phyloP scores from a whole-genome alignment of 1,139 yeast species.

The Blastobotrys elegans region DNA sequence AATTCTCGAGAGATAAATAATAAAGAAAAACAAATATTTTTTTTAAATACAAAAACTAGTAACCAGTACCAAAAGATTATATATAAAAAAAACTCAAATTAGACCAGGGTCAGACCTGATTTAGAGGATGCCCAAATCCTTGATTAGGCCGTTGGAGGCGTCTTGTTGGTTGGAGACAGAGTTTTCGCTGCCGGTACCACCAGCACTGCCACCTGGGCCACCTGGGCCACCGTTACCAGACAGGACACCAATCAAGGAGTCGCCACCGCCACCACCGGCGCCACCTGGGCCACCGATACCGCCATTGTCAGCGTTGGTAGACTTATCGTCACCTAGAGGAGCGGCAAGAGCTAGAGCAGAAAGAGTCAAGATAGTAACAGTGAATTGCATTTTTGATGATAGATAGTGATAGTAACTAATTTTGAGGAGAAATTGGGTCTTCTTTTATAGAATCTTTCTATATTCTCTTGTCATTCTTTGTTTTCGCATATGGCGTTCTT shows the following conservation, averaged over 20 bases:
- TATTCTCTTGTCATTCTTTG: too few species aligned
- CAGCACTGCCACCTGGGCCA: slow-evolving; percentile 2
- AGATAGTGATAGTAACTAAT: too few species aligned
- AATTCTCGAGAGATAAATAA: too few species aligned
- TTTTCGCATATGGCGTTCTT: too few species aligned
- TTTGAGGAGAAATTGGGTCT: too few species aligned
- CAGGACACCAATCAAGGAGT: slow-evolving; percentile 1
- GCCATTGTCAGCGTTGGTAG: slow-evolving; percentile 1
- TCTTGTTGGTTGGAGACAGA: neutral
- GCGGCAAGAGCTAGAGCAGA: slow-evolving; percentile 2
- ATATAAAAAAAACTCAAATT: too few species aligned
- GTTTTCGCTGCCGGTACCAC: slow-evolving; percentile 2
- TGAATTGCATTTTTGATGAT: slow-evolving; percentile 3
- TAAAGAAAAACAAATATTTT: too few species aligned
- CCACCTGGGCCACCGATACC: slow-evolving; percentile 9
- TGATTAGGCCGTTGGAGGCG: neutral
- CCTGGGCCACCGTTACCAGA: slow-evolving; percentile 3
- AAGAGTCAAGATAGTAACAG: slow-evolving; percentile 1
- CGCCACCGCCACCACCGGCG: slow-evolving; percentile 7
- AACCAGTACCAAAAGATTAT: too few species aligned
- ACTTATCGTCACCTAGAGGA: slow-evolving; percentile 1
- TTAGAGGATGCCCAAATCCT: neutral
- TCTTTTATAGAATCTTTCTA: too few species aligned
- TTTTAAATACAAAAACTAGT: too few species aligned
- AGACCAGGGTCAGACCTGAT: too few species aligned